Evolutionary conservation across 2,329 filamentous ascomycete species (phyloP), one percentile per base, ranked within the genome.

Genomic region (Dothidotthia symphoricarpi): DNA sequence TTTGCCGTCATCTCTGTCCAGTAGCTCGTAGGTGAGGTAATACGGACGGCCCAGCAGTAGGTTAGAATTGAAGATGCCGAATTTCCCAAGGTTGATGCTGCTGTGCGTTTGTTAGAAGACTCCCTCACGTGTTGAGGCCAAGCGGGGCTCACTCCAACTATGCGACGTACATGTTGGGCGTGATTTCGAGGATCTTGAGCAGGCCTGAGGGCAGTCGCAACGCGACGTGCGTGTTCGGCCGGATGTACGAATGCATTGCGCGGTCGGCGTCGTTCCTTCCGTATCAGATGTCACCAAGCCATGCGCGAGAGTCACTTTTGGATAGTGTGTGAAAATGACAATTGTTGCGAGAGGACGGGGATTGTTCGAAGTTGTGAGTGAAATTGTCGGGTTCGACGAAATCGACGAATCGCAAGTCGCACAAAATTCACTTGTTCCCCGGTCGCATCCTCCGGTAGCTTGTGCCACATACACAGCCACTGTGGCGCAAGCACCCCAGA

Each of bases 41-140:
- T 88, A 95, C 0, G 93, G 93, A 6, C 93, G 83, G n/a, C 88
- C 85, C 47, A 98, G 80, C 30, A 98, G 81, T 22, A 93, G 78
- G 62, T 97, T 96, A 35, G 87, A 82, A 12, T 88, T 85, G 62
- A 98, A 96, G 2, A 82, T 81, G 49, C 93, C 93, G 64, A 93
- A 95, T 78, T 96, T 97, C 39, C 89, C 89, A 24, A 97, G 75
- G 2, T 87, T 88, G 49, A 97, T 85, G 29, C 81, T 87, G 27
- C 90, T 96, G 52, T 55, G 10, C 6, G 2, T 16, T 12, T 17
- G 39, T 52, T 31, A 50, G 43, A 16, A 28, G 39, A 3, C 12
- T 16, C 13, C 19, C 11, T 4, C 14, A 28, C 44, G 14, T 11
- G 13, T 31, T 11, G 9, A 13, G 15, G 19, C 41, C 28, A 34